Percentiles rank a stretch among this genome's conserved stretches.
phyloP scores from a whole-genome alignment of 805 yeast genomes.

The Wickerhamomyces hampshirensis region DNA sequence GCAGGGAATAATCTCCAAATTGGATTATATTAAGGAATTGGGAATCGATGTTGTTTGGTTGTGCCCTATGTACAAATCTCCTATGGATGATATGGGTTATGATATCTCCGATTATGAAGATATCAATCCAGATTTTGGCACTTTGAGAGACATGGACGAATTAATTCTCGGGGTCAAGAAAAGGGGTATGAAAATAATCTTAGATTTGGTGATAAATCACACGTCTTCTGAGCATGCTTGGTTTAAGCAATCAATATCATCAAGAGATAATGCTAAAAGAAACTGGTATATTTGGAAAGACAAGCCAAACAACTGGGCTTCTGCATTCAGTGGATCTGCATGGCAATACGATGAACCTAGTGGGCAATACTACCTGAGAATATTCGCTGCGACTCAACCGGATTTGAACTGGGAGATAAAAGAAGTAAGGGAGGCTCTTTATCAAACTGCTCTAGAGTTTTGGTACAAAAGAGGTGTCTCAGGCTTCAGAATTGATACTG shows the following conservation, averaged over 20 bases:
- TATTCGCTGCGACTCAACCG: slow-evolving; percentile 52
- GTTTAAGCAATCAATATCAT: slow-evolving; percentile 52
- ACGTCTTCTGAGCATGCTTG: slow-evolving; percentile 51
- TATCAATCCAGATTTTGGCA: slow-evolving; percentile 49
- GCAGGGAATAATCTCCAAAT: slow-evolving; percentile 45
- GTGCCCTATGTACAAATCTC: slow-evolving; percentile 54
- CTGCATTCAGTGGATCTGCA: slow-evolving; percentile 49
- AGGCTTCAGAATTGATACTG: slow-evolving; percentile 56
- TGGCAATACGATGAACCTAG: slow-evolving; percentile 53
- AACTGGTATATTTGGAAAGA: slow-evolving; percentile 58
- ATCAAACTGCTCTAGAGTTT: slow-evolving; percentile 42
- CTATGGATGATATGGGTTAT: slow-evolving; percentile 61
- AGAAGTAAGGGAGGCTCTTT: slow-evolving; percentile 29
- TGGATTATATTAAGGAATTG: slow-evolving; percentile 45
- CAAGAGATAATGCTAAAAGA: slow-evolving; percentile 50
- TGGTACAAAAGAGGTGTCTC: slow-evolving; percentile 56
- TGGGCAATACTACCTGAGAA: slow-evolving; percentile 49
- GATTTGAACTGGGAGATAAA: slow-evolving; percentile 58
- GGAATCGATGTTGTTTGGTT: slow-evolving; percentile 55
- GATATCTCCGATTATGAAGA: slow-evolving; percentile 51
- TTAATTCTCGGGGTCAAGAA: slow-evolving; percentile 43
- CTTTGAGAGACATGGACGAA: slow-evolving; percentile 45
- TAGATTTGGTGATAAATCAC: slow-evolving; percentile 57
- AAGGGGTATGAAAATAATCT: slow-evolving; percentile 46
- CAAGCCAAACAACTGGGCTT: slow-evolving; percentile 56